phyloP scores from a whole-genome alignment of 129 eudicot genomes.

The Ambrosia trifida region DNA sequence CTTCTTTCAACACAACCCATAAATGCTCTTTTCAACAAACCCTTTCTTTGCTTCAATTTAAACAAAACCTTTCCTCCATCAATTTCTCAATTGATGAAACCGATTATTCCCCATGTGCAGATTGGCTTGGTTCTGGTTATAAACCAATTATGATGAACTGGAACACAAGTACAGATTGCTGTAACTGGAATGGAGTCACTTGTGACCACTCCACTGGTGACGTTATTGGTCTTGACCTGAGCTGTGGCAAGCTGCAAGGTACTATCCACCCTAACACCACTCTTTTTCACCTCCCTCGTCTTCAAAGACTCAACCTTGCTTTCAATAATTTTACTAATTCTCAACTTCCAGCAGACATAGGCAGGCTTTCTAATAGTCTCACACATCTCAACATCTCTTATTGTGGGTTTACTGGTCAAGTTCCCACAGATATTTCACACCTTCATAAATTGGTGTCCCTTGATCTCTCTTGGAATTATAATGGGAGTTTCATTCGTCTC shows the following conservation, averaged over 20 bases:
- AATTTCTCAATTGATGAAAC: conserved; percentile 2
- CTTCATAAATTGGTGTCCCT: conserved; percentile 21
- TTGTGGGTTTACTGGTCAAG: neutral
- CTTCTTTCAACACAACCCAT: conserved; percentile 3
- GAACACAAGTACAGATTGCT: conserved; percentile 34
- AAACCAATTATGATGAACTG: conserved; percentile 27
- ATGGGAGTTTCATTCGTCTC: too few relatives aligned
- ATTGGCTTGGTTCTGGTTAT: neutral
- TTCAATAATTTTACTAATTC: conserved; percentile 24
- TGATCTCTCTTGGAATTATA: conserved; percentile 23
- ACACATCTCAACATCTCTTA: conserved; percentile 29
- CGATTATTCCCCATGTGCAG: neutral
- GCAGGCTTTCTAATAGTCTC: conserved; percentile 30
- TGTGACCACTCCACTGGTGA: conserved; percentile 35
- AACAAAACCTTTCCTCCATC: conserved; percentile 16
- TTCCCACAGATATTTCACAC: conserved; percentile 13
- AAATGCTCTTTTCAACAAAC: conserved; percentile 15
- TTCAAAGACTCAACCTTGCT: conserved; percentile 35
- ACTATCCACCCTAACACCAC: conserved; percentile 35
- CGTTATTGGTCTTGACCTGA: conserved; percentile 37
- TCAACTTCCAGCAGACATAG: conserved; percentile 26
- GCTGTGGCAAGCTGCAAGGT: conserved; percentile 36
- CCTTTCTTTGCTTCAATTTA: conserved; percentile 21
- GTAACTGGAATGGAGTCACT: conserved; percentile 41
- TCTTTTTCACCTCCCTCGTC: conserved; percentile 26